A percentile compares a stretch with the other conserved stretches of the same genome.
Conservation (phyloP, 441 rosid species). For the Populus tomentosa region DNA sequence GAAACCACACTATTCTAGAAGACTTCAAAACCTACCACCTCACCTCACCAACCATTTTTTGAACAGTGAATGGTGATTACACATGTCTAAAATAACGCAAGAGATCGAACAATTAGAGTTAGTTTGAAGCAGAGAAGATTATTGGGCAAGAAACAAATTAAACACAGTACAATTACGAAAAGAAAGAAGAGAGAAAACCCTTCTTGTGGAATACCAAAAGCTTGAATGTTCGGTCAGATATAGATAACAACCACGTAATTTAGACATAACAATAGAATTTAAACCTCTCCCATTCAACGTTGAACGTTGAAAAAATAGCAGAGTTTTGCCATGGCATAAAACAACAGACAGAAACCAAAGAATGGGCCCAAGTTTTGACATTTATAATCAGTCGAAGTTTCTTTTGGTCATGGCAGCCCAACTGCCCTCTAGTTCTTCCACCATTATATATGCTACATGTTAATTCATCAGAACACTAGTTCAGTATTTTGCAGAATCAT, state of each 20-base stretch:
- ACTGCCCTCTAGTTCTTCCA: background rate
- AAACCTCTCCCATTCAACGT: background rate
- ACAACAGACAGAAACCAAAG: background rate
- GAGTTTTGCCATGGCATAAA: background rate
- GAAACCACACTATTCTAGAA: slow-evolving; percentile 15
- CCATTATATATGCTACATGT: background rate
- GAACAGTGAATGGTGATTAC: slow-evolving; percentile 2
- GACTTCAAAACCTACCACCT: slow-evolving; percentile 26
- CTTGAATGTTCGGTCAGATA: background rate
- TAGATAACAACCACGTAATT: background rate
- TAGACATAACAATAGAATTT: background rate
- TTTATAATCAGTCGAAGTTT: background rate
- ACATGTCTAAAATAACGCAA: background rate
- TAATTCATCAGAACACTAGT: background rate
- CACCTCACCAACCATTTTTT: slow-evolving; percentile 15
- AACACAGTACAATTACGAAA: background rate
- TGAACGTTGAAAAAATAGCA: too few relatives aligned
- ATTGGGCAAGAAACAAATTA: background rate
- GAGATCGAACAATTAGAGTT: background rate
- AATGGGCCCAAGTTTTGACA: too few relatives aligned
- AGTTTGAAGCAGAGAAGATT: slow-evolving; percentile 11
- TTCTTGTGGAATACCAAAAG: background rate
- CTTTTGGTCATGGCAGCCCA: background rate
- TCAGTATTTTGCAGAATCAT: background rate
- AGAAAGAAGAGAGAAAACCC: slow-evolving; percentile 5